Evolutionary conservation across 2,329 filamentous ascomycete genomes (phyloP).

Genomic region (Pseudohalonectria lignicola): DNA sequence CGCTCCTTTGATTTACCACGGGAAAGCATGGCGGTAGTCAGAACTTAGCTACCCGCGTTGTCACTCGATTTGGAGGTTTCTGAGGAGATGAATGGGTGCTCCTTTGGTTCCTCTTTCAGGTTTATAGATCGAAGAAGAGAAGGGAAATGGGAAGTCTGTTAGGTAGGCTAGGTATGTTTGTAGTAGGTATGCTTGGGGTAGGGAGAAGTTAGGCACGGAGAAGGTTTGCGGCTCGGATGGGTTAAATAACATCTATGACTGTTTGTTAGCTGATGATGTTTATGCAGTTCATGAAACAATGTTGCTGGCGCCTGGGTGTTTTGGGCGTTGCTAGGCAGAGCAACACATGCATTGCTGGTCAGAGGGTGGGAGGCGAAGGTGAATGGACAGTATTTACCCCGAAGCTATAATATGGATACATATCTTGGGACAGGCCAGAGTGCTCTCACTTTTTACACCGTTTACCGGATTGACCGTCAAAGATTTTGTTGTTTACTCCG

Average conservation of each 20-base stretch:
- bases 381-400: neutral
- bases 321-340: neutral
- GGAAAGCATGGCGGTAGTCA: constrained; percentile 16
- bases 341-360: neutral
- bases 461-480: no score
- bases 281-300: neutral
- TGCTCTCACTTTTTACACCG: no score
- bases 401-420: no score
- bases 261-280: neutral
- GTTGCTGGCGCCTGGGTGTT: neutral
- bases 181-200: neutral
- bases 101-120: no score
- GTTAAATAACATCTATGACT: neutral
- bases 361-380: neutral
- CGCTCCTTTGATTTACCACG: constrained; percentile 21
- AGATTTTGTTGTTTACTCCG: no score
- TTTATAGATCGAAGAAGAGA: no score
- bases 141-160: neutral
- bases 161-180: neutral
- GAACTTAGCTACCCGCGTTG: neutral
- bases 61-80: neutral
- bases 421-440: neutral
- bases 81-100: neutral
- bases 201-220: neutral
- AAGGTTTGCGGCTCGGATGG: neutral